Conservation (phyloP, 2,329 filamentous ascomycete species). For the Mariannaea sp. region DNA sequence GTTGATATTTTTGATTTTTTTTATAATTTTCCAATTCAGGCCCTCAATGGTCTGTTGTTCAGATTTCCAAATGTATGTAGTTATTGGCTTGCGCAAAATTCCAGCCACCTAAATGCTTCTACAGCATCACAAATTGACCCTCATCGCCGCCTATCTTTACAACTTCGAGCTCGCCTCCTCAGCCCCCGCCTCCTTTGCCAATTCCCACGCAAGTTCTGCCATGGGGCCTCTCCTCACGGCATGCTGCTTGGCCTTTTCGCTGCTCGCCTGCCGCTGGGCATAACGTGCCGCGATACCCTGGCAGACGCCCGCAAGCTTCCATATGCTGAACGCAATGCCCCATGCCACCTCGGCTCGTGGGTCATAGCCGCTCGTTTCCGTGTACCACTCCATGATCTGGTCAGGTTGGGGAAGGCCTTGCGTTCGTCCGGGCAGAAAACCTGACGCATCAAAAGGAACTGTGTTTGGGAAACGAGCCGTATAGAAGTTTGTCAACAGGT, state of each 20-base stretch:
- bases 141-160: constrained; percentile 20
- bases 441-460: constrained; percentile 41
- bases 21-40: too few relatives aligned
- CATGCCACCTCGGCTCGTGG: constrained; percentile 63
- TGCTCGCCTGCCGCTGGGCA: constrained; percentile 86
- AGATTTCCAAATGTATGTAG: too few relatives aligned
- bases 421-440: constrained; percentile 66
- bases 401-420: constrained; percentile 62
- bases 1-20: too few relatives aligned
- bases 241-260: constrained; percentile 76
- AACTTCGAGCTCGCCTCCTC: constrained; percentile 34
- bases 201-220: constrained; percentile 77
- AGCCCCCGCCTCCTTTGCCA: constrained; percentile 58
- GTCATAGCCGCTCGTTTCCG: constrained; percentile 68
- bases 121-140: too few relatives aligned
- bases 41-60: too few relatives aligned
- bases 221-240: constrained; percentile 71
- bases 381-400: constrained; percentile 50
- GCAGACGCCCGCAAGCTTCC: constrained; percentile 64
- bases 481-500: constrained; percentile 61
- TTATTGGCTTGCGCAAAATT: too few relatives aligned
- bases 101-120: too few relatives aligned
- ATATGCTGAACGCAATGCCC: constrained; percentile 67
- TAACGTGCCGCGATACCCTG: constrained; percentile 93
- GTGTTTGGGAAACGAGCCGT: constrained; percentile 37